phyloP scores from a whole-genome alignment of 1,284 basidiomycete genomes.

The Pseudozyma sp. region DNA sequence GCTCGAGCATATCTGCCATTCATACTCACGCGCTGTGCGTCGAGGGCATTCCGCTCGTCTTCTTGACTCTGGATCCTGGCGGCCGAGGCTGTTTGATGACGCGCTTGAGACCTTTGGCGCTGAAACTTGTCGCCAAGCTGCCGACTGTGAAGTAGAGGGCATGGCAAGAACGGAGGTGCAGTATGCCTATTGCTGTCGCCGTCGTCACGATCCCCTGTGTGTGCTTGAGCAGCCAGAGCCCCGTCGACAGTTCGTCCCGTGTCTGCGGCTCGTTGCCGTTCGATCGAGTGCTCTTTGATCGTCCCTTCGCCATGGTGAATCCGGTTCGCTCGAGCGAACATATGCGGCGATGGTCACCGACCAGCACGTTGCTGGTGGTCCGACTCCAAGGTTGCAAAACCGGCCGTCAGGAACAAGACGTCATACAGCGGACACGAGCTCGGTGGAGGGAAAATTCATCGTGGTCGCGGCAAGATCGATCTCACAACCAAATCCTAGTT shows the following conservation, averaged over 20 bases:
- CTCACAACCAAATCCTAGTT: background rate
- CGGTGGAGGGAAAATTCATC: too few species aligned
- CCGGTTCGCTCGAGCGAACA: background rate
- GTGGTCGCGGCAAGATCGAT: too few species aligned
- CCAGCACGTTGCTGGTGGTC: background rate
- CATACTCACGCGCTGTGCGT: slow-evolving; percentile 49
- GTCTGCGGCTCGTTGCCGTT: background rate
- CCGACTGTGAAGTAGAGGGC: slow-evolving; percentile 42
- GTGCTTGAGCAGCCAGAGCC: slow-evolving; percentile 51
- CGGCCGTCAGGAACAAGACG: background rate
- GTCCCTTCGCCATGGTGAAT: background rate
- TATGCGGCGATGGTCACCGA: background rate
- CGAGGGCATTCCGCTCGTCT: slow-evolving; percentile 56
- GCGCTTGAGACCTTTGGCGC: slow-evolving; percentile 49
- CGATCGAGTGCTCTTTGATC: background rate
- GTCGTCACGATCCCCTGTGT: slow-evolving; percentile 52
- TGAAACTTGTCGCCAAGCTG: slow-evolving; percentile 49
- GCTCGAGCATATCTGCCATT: background rate
- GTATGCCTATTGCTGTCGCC: slow-evolving; percentile 47
- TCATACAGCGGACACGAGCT: background rate
- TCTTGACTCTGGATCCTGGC: slow-evolving; percentile 45
- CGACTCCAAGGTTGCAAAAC: too few species aligned
- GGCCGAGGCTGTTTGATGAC: slow-evolving; percentile 57
- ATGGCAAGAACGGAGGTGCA: slow-evolving; percentile 47
- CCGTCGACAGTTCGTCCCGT: slow-evolving; percentile 31